Evolutionary conservation across 345 rosid species (phyloP).

Genomic region (Carallia pectinifolia): DNA sequence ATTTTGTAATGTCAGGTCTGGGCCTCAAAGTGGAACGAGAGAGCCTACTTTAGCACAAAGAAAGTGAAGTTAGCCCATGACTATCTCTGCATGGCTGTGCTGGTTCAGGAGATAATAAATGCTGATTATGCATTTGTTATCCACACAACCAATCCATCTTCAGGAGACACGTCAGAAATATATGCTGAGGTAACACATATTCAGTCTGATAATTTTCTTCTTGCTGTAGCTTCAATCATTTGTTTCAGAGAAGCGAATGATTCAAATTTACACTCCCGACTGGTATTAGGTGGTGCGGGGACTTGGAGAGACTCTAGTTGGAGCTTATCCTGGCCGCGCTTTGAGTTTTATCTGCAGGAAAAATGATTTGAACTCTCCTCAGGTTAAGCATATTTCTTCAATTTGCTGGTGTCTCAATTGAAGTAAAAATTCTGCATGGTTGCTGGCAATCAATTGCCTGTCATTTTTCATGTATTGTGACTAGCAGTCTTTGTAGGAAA

Average conservation of each 20-base stretch:
- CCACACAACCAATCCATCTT: constrained; percentile 95
- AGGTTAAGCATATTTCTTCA: constrained; percentile 39
- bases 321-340: constrained; percentile 99
- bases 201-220: background rate
- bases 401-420: background rate
- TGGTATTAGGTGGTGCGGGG: constrained; percentile 80
- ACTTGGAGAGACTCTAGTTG: constrained; percentile 96
- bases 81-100: constrained; percentile 94
- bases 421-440: background rate
- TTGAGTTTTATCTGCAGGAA: constrained; percentile 90
- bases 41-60: constrained; percentile 95
- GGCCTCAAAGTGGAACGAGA: constrained; percentile 99
- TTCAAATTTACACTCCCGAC: constrained; percentile 15
- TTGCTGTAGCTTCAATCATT: background rate
- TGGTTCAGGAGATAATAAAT: constrained; percentile 93
- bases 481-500: background rate
- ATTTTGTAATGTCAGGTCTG: constrained; percentile 59
- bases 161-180: constrained; percentile 87
- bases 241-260: constrained; percentile 6
- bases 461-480: background rate
- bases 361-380: constrained; percentile 63
- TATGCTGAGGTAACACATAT: constrained; percentile 74
- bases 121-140: constrained; percentile 98
- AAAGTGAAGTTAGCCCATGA: constrained; percentile 89
- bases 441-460: background rate